Base-by-base conservation (phyloP, 257 asterid species). In the Mitragyna speciosa region DNA sequence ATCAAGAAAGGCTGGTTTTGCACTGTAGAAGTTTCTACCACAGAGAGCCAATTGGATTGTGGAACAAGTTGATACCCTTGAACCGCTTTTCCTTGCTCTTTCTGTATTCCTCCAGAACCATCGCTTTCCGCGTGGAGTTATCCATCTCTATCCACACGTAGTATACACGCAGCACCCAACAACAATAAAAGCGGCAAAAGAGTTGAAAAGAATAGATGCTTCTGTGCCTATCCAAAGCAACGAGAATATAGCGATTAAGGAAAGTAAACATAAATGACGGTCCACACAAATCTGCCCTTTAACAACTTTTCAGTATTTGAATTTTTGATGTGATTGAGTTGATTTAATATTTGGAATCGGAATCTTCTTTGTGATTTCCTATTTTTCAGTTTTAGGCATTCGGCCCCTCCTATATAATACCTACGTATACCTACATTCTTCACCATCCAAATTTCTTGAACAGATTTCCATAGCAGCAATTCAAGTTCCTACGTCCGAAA, bases 301-400 rank as follows among this genome's bases (percentile, higher is more conserved):
- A 30, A 68, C 1, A 11, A 11, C 68, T 26, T 63, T 26, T 16
- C 63, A 10, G 16, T 11, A 3, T 3, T 63, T 63, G 19, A 26
- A 26, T 11, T 12, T 9, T 63, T 63, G 70, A 30, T 64, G 20
- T 28, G 31, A 22, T 41, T 39, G 31, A 8, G 63, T 72, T 43
- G 26, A 43, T 48, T 48, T 6, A 26, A 12, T 2, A 16, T 16
- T 17, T 28, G 70, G 70, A 20, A 64, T 1, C 4, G 30, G 76
- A 43, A 39, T 22, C 66, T 80, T 67, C 76, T 24, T 39, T 12
- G 22, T 58, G 33, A 22, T 69, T 56, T 71, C 79, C 73, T 77
- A 19, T 43, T 8, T 0, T 26, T 11, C 4, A n/a, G 36, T n/a
- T 28, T 28, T 64, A 64, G 4, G 26, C 64, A 0, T 56, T 56